Percentiles rank a stretch among this genome's conserved stretches.
Evolutionary conservation across 768 basidiomycete genomes (phyloP).

Genomic region (Amanita thiersii): DNA sequence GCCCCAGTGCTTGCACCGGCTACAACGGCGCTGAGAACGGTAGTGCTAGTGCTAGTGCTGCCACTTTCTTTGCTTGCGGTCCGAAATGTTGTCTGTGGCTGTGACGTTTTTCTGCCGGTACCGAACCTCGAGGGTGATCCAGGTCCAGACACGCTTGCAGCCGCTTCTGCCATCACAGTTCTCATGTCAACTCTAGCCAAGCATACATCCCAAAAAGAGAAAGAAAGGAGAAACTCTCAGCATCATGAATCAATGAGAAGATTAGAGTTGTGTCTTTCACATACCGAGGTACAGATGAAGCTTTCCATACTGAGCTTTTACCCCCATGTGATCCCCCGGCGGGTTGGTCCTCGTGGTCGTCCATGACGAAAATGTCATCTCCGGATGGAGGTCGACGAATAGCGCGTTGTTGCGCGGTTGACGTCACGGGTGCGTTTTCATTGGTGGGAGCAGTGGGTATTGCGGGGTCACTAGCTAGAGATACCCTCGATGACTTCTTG

Average conservation of each 20-base stretch:
- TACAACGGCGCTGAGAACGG: no score
- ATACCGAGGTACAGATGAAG: constrained; percentile 40
- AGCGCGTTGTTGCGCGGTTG: constrained; percentile 16
- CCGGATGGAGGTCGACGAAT: constrained; percentile 29
- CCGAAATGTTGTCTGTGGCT: neutral
- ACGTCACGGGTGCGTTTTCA: constrained; percentile 6
- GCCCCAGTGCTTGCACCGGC: neutral
- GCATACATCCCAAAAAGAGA: constrained; percentile 10
- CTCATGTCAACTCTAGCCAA: constrained; percentile 72
- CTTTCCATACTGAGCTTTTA: constrained; percentile 38
- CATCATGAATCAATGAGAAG: no score
- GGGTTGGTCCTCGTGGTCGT: constrained; percentile 47
- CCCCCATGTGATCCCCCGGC: neutral
- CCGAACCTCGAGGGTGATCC: neutral
- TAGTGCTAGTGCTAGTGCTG: neutral
- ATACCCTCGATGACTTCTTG: constrained; percentile 12
- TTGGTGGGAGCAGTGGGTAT: constrained; percentile 15
- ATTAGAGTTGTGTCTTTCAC: constrained; percentile 14
- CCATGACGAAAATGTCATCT: constrained; percentile 81
- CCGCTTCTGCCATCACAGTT: constrained; percentile 77
- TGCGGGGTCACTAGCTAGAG: constrained; percentile 11
- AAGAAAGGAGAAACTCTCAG: no score
- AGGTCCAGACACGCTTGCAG: constrained; percentile 16
- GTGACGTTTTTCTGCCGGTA: neutral
- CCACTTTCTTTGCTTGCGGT: neutral